Base-by-base conservation (phyloP, 345 rosid genomes). In the Lagerstroemia speciosa region DNA sequence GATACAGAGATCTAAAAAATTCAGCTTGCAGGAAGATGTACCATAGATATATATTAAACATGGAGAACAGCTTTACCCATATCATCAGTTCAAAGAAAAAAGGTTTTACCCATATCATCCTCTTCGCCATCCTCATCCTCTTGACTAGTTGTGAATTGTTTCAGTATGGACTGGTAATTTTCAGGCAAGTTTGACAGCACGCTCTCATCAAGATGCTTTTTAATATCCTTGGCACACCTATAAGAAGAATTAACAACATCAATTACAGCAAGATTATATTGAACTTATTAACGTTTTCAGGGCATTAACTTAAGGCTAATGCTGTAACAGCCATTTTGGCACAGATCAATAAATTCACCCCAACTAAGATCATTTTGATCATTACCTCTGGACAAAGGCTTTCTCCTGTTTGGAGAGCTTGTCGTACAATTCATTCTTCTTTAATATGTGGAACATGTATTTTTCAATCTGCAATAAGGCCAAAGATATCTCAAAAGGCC, bases 181-280 rank as follows among this genome's bases (percentile, higher is more conserved):
- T 86, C 93, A 1, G 96, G 92, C 78, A 94, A 78, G 74, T 84
- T 88, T 10, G 86, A 79, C 20, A 90, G 82, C 60, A 87, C 90
- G 67, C 81, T 85, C 69, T 86, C 93, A 62, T 86, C 83, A 32
- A 90, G 83, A 81, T 84, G 91, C 65, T 81, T 86, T 69, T 80
- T 84, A 34, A 90, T 77, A 68, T 81, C 86, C 71, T 75, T 77
- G 16, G 83, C 76, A 72, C 84, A 87, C 75, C 98, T 93, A 70
- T 26, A 68, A 70, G 43, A 73, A 27, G 36, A 48, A 66, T 55
- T 20, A 27, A 58, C 29, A 58, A 11, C 17, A 5, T 58, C 63
- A 58, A 0, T 58, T 9, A 14, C 63, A 0, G 46, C 14, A 41
- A 41, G 46, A 41, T 2, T 41, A 41, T 5, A 41, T 41, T 9